Percentiles rank a stretch among this genome's conserved stretches.
Evolutionary conservation across 2,329 filamentous ascomycete genomes (phyloP).

Genomic region (Didymella lethalis): DNA sequence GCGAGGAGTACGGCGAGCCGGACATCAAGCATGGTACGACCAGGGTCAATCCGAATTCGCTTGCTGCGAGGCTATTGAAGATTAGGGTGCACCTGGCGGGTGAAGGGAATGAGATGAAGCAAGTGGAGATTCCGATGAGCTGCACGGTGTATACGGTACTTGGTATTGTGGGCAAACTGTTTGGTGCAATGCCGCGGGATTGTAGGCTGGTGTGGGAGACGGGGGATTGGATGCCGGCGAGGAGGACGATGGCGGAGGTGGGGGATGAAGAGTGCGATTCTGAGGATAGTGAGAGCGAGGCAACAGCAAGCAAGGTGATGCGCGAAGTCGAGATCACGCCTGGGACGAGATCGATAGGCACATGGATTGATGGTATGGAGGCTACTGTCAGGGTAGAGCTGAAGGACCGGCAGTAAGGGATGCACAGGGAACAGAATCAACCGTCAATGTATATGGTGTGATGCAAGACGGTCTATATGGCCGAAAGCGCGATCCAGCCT

Average conservation of each 20-base stretch:
- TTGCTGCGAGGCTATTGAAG: constrained; percentile 78
- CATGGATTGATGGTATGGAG: constrained; percentile 78
- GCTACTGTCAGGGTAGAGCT: constrained; percentile 75
- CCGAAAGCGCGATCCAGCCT: constrained; percentile 5
- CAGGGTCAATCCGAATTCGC: constrained; percentile 75
- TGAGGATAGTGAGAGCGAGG: constrained; percentile 53
- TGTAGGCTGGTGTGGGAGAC: constrained; percentile 85
- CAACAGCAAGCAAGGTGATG: constrained; percentile 76
- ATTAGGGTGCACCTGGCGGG: constrained; percentile 60
- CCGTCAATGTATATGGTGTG: constrained; percentile 5
- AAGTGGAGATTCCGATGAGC: constrained; percentile 71
- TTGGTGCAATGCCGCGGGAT: constrained; percentile 68
- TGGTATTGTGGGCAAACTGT: constrained; percentile 76
- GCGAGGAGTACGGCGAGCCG: constrained; percentile 77
- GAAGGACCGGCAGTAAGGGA: constrained; percentile 17
- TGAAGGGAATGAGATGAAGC: constrained; percentile 25
- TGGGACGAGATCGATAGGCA: constrained; percentile 81
- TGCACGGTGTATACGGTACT: constrained; percentile 84
- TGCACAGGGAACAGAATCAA: background rate
- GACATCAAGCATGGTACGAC: constrained; percentile 60
- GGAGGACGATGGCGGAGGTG: constrained; percentile 64
- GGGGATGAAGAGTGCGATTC: constrained; percentile 59
- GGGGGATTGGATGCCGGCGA: constrained; percentile 84
- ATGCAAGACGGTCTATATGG: constrained; percentile 20
- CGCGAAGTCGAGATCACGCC: constrained; percentile 82